A percentile compares a stretch with the other conserved stretches of the same genome.
These are phyloP conservation scores for Penicillium hesseltinei DNA, from an alignment of 2,329 filamentous ascomycete species.

Conservation along the genomic window DNA sequence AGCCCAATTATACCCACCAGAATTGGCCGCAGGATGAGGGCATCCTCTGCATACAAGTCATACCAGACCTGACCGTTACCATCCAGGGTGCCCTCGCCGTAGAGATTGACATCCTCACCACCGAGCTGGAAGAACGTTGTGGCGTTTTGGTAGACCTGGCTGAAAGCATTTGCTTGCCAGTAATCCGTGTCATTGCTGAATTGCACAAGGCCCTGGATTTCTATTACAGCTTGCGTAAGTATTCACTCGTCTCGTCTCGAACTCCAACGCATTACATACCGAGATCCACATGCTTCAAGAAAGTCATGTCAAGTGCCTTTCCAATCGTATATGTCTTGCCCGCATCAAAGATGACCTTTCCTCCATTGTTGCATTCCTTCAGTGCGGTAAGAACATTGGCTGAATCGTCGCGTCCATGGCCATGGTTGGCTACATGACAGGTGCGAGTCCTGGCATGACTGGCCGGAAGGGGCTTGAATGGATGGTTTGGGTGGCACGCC, in stretches of 20 bases:
- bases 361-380: slow-evolving; percentile 61
- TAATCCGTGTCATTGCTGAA: slow-evolving; percentile 68
- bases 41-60: slow-evolving; percentile 58
- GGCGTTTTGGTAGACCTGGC: slow-evolving; percentile 64
- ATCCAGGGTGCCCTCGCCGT: slow-evolving; percentile 62
- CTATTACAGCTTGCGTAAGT: slow-evolving; percentile 30
- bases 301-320: slow-evolving; percentile 64
- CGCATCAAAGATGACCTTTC: slow-evolving; percentile 58
- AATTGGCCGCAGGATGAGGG: slow-evolving; percentile 59
- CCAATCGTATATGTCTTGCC: slow-evolving; percentile 60
- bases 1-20: slow-evolving; percentile 58
- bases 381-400: slow-evolving; percentile 55
- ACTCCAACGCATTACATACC: slow-evolving; percentile 37
- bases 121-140: slow-evolving; percentile 67
- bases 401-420: slow-evolving; percentile 48
- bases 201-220: slow-evolving; percentile 58
- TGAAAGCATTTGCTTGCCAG: slow-evolving; percentile 65
- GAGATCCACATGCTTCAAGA: slow-evolving; percentile 62
- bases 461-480: slow-evolving; percentile 32
- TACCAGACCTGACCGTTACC: slow-evolving; percentile 67
- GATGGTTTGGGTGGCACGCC: slow-evolving; percentile 28
- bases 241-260: background rate
- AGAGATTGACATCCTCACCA: slow-evolving; percentile 65
- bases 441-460: slow-evolving; percentile 26
- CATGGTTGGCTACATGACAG: slow-evolving; percentile 31